These are phyloP conservation scores for Colletotrichum cordylinicola DNA, from an alignment of 2,329 filamentous ascomycete genomes.

Conservation along the genomic window DNA sequence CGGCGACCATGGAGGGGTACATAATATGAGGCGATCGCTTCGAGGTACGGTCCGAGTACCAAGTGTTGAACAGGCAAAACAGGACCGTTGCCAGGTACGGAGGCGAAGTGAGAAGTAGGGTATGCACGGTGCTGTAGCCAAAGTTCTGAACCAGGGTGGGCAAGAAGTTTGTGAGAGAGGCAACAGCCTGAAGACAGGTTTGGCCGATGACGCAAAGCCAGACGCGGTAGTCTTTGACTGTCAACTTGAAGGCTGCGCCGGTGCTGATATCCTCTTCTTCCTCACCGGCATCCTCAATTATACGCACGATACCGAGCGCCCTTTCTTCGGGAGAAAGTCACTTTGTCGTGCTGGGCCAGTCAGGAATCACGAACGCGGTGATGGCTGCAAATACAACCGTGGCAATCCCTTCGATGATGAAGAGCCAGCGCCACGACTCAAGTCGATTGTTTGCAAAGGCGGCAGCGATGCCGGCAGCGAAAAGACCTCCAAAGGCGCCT, in stretches of 20 bases:
- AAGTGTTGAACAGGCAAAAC: background rate
- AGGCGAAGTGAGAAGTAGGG: background rate
- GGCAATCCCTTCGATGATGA: conserved; percentile 52
- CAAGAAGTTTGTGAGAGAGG: background rate
- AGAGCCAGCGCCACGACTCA: conserved; percentile 57
- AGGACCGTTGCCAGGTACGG: background rate
- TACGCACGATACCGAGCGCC: background rate
- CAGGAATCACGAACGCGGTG: conserved; percentile 13
- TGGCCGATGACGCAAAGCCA: background rate
- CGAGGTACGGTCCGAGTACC: background rate
- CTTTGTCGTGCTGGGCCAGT: conserved; percentile 20
- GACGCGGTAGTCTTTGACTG: background rate
- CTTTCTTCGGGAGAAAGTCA: background rate
- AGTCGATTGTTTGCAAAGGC: conserved; percentile 35
- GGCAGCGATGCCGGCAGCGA: conserved; percentile 30
- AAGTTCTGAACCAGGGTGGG: background rate
- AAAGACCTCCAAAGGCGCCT: conserved; percentile 34
- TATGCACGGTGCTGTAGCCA: background rate
- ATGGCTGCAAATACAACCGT: conserved; percentile 20
- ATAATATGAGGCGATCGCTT: background rate
- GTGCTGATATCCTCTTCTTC: background rate
- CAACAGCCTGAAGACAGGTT: background rate
- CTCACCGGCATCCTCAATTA: background rate
- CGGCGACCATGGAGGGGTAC: background rate
- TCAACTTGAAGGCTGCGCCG: background rate